phyloP scores from a whole-genome alignment of 495 filamentous ascomycete genomes.

The Collariella sp. region DNA sequence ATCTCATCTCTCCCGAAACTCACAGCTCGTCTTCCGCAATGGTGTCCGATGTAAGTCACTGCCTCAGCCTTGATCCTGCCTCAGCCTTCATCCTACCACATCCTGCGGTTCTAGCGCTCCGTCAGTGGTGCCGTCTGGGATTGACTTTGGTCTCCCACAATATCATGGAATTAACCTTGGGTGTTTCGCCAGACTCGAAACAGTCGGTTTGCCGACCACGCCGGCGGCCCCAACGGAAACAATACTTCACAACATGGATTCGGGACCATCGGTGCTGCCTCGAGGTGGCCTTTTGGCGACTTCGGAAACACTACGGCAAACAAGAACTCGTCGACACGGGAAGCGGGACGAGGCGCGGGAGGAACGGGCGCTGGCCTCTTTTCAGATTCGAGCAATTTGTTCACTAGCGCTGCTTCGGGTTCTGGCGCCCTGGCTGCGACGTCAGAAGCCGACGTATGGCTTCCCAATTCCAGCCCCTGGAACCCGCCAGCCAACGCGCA shows the following conservation, averaged over 20 bases:
- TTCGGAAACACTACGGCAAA: conserved; percentile 34
- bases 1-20: neutral
- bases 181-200: neutral
- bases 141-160: neutral
- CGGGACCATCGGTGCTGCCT: neutral
- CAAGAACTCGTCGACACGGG: conserved; percentile 33
- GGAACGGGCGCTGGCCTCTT: conserved; percentile 16
- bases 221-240: conserved; percentile 21
- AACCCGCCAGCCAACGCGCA: conserved; percentile 38
- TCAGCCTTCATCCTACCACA: neutral
- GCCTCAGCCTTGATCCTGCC: neutral
- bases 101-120: too few relatives aligned
- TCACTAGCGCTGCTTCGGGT: conserved; percentile 38
- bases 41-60: conserved; percentile 15
- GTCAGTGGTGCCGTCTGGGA: neutral
- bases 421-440: conserved; percentile 57
- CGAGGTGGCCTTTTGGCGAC: conserved; percentile 25
- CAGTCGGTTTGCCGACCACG: neutral
- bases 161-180: neutral
- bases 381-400: conserved; percentile 31
- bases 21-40: conserved; percentile 12
- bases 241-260: conserved; percentile 14
- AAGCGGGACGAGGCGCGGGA: neutral
- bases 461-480: conserved; percentile 46
- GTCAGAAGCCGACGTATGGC: conserved; percentile 53